A percentile compares a stretch with the other conserved stretches of the same genome.
Evolutionary conservation across 169 alveolate species (phyloP).

Genomic region (Plasmodium berghei): DNA sequence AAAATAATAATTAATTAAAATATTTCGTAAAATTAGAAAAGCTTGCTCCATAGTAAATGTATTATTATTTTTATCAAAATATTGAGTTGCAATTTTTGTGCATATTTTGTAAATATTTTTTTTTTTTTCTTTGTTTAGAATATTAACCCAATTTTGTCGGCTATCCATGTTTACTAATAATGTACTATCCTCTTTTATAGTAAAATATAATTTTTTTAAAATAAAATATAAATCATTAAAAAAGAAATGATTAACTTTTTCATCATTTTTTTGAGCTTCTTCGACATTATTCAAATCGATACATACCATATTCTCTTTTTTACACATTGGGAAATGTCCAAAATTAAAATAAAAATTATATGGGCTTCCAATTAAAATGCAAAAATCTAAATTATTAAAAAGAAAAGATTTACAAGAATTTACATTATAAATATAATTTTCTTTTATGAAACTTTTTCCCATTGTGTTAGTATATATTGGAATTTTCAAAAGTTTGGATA

Average conservation of each 20-base stretch:
- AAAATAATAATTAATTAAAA: constrained; percentile 37
- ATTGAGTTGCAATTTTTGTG: neutral
- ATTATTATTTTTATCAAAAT: constrained; percentile 1
- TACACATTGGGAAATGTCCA: constrained; percentile 49
- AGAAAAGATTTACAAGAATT: constrained; percentile 64
- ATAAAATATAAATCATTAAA: constrained; percentile 33
- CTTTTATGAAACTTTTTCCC: constrained; percentile 54
- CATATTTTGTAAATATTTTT: constrained; percentile 28
- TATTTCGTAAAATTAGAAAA: constrained; percentile 32
- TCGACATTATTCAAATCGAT: constrained; percentile 27
- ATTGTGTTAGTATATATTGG: constrained; percentile 63
- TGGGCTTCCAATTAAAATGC: constrained; percentile 38
- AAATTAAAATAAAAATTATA: constrained; percentile 71
- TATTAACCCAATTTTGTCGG: constrained; percentile 18
- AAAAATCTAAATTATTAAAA: constrained; percentile 56
- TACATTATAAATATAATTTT: constrained; percentile 58
- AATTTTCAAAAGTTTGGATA: constrained; percentile 27
- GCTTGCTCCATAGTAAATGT: constrained; percentile 65
- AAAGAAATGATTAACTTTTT: constrained; percentile 16
- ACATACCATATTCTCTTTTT: constrained; percentile 59
- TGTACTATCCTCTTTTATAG: neutral
- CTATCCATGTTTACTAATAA: constrained; percentile 5
- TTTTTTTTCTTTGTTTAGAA: constrained; percentile 21
- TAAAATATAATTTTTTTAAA: constrained; percentile 33
- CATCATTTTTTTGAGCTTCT: neutral